Evolutionary conservation across 2,329 filamentous ascomycete species (phyloP).

Genomic region (Trichoderma asperellum): DNA sequence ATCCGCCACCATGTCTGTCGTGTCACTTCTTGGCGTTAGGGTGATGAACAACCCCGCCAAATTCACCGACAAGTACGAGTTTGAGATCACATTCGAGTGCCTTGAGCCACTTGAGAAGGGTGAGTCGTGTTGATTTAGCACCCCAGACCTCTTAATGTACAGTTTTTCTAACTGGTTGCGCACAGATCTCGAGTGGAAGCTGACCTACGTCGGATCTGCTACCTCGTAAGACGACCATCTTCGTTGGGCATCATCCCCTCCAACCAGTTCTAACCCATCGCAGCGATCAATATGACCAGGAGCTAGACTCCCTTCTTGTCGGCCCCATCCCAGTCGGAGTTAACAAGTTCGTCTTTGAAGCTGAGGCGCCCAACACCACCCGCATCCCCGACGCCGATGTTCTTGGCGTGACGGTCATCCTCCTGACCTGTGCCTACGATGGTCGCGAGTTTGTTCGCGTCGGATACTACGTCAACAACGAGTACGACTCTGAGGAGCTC

Average conservation of each 20-base stretch:
- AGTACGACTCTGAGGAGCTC: conserved; percentile 92
- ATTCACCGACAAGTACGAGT: conserved; percentile 91
- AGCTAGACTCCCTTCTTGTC: conserved; percentile 94
- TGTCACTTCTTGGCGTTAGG: conserved; percentile 92
- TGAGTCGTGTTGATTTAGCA: conserved; percentile 43
- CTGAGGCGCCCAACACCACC: conserved; percentile 85
- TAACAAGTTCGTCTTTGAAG: conserved; percentile 98
- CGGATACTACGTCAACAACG: conserved; percentile 99
- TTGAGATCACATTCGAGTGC: conserved; percentile 99
- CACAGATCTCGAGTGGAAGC: conserved; percentile 96
- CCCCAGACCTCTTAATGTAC: not conserved
- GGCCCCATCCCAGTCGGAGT: conserved; percentile 96
- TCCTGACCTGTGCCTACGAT: conserved; percentile 95
- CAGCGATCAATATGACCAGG: conserved; percentile 95
- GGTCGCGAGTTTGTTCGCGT: conserved; percentile 96
- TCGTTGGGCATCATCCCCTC: conserved; percentile 30
- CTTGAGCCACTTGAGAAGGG: conserved; percentile 93
- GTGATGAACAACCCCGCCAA: conserved; percentile 96
- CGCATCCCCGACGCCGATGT: conserved; percentile 95
- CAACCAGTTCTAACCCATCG: conserved; percentile 28
- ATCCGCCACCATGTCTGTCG: conserved; percentile 76
- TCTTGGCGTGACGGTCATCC: conserved; percentile 93
- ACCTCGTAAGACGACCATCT: conserved; percentile 72
- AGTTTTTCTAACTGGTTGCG: conserved; percentile 32
- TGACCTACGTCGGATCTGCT: conserved; percentile 97